Percentiles rank a stretch among this genome's conserved stretches.
These are phyloP conservation scores for Xanthoconium separans DNA, from an alignment of 1,284 basidiomycete genomes.

Conservation along the genomic window DNA sequence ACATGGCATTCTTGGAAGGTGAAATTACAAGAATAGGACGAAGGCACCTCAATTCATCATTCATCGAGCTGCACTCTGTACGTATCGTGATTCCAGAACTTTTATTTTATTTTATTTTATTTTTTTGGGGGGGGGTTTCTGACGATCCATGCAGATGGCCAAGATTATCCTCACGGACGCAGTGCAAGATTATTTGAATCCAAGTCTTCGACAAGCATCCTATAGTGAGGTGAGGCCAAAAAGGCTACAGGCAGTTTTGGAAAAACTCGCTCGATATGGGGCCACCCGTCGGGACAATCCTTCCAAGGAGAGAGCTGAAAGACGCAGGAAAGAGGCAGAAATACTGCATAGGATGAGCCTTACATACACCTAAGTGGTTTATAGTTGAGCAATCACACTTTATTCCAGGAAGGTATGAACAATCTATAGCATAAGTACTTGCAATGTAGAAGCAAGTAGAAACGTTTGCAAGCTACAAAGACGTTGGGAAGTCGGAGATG, in stretches of 20 bases:
- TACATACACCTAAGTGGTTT: conserved; percentile 13
- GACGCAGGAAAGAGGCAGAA: conserved; percentile 78
- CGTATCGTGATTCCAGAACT: conserved; percentile 28
- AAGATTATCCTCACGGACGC: conserved; percentile 73
- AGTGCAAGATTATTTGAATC: conserved; percentile 79
- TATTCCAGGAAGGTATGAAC: conserved; percentile 16
- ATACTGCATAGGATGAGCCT: conserved; percentile 52
- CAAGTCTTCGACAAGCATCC: conserved; percentile 68
- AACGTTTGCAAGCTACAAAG: background rate
- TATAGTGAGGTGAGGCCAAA: conserved; percentile 75
- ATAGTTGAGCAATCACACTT: conserved; percentile 2
- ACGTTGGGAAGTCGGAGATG: conserved; percentile 9
- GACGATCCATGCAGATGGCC: conserved; percentile 56
- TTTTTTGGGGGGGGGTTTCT: conserved; percentile 3
- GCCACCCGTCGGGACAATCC: conserved; percentile 56
- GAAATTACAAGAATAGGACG: conserved; percentile 76
- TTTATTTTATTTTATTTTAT: too few species aligned
- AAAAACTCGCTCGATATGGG: conserved; percentile 76
- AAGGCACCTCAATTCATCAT: conserved; percentile 69
- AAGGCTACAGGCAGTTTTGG: conserved; percentile 72
- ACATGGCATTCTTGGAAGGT: conserved; percentile 83
- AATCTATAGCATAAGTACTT: conserved; percentile 21
- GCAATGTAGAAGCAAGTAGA: conserved; percentile 1
- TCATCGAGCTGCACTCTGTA: conserved; percentile 80
- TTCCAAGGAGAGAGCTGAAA: conserved; percentile 64